Evolutionary conservation across 2,329 filamentous ascomycete species (phyloP).

Genomic region (Pleoardoris graminearum): DNA sequence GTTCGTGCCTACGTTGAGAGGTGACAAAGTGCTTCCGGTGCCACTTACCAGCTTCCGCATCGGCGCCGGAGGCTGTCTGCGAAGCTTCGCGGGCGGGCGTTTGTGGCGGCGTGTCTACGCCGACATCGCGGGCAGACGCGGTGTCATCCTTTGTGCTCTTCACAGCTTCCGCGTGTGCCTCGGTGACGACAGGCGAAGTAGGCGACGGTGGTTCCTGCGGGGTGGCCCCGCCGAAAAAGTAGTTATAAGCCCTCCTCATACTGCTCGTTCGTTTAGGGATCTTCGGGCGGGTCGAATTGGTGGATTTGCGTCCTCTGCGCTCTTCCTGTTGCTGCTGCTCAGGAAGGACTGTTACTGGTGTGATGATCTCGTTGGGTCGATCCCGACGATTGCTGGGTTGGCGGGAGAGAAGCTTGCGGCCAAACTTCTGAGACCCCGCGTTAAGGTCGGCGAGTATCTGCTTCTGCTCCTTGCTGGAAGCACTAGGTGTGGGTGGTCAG

Average conservation of each 20-base stretch:
- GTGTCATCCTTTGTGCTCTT: conserved; percentile 22
- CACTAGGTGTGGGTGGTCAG: conserved; percentile 29
- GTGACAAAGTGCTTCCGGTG: conserved; percentile 10
- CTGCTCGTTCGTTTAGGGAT: conserved; percentile 44
- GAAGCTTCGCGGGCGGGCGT: conserved; percentile 27
- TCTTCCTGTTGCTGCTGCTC: conserved; percentile 28
- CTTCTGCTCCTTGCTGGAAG: conserved; percentile 42
- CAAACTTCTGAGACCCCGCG: conserved; percentile 43
- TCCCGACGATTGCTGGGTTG: conserved; percentile 27
- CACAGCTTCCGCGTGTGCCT: conserved; percentile 15
- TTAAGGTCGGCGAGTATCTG: conserved; percentile 46
- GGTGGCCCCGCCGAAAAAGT: conserved; percentile 41
- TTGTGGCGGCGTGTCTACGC: conserved; percentile 40
- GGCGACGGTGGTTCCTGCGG: conserved; percentile 31
- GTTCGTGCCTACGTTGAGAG: conserved; percentile 21
- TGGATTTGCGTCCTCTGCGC: conserved; percentile 39
- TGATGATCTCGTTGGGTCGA: conserved; percentile 30
- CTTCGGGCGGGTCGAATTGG: conserved; percentile 35
- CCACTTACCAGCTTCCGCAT: conserved; percentile 16
- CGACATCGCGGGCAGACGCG: conserved; percentile 26
- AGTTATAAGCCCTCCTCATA: conserved; percentile 47
- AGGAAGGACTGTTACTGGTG: conserved; percentile 32
- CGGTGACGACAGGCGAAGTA: conserved; percentile 33
- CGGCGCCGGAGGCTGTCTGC: conserved; percentile 16
- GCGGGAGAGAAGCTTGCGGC: conserved; percentile 34